Evolutionary conservation across 441 rosid species (phyloP).

Genomic region (Breynia disticha): DNA sequence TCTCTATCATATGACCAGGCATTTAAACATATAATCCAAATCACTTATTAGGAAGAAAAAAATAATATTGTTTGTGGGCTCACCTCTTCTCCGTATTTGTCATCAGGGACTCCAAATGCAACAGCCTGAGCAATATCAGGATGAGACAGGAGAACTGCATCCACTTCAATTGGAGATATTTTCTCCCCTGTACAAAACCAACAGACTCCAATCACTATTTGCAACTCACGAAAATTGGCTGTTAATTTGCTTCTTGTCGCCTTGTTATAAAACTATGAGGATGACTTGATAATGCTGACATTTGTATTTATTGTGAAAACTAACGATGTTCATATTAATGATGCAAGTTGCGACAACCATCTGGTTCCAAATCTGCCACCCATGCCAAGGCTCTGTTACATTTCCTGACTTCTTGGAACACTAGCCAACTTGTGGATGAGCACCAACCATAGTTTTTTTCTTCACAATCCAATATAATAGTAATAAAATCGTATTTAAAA

Average conservation of each 20-base stretch:
- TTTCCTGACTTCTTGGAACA: too few species aligned
- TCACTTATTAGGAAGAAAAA: background rate
- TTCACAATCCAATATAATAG: background rate
- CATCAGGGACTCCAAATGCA: constrained; percentile 81
- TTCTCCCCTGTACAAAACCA: constrained; percentile 52
- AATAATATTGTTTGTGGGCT: background rate
- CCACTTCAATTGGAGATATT: constrained; percentile 89
- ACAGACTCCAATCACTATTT: background rate
- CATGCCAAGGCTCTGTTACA: too few species aligned
- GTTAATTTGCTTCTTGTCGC: too few species aligned
- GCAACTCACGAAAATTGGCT: background rate
- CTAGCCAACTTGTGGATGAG: background rate
- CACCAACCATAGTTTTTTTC: background rate
- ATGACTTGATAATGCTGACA: too few species aligned
- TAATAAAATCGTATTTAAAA: too few species aligned
- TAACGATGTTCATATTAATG: too few species aligned
- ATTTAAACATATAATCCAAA: too few species aligned
- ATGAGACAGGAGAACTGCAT: constrained; percentile 64
- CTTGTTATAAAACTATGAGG: too few species aligned
- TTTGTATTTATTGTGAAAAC: too few species aligned
- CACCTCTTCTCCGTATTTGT: constrained; percentile 93
- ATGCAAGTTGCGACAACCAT: too few species aligned
- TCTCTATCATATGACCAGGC: too few species aligned
- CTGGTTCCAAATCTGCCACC: too few species aligned
- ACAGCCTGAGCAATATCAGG: constrained; percentile 70